Percentiles rank a stretch among this genome's conserved stretches.
Conservation (phyloP, 2,329 filamentous ascomycete species). For the Aspergillus viridinutans region DNA sequence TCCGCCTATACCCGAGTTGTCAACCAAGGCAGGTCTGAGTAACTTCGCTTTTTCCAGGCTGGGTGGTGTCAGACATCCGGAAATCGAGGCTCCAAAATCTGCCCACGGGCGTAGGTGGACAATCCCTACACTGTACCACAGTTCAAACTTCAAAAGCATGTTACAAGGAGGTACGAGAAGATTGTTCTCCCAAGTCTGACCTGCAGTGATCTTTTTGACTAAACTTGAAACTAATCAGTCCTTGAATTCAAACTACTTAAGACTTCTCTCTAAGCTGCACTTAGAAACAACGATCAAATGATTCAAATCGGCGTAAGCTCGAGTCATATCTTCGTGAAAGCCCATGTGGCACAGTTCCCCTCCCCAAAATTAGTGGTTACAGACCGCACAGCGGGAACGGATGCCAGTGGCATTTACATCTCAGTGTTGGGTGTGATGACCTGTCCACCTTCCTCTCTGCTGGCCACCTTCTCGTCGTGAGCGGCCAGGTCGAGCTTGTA, state of each 20-base stretch:
- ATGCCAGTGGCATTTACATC: background rate
- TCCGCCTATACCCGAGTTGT: background rate
- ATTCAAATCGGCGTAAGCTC: background rate
- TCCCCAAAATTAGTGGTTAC: background rate
- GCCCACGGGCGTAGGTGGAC: background rate
- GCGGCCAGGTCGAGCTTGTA: constrained; percentile 46
- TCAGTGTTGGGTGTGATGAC: background rate
- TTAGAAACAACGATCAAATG: background rate
- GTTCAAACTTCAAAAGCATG: background rate
- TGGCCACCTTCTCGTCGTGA: background rate
- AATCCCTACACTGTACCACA: background rate
- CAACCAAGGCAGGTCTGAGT: background rate
- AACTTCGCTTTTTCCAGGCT: background rate
- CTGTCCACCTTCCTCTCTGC: background rate
- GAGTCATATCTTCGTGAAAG: background rate
- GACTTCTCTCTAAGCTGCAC: background rate
- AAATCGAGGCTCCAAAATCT: background rate
- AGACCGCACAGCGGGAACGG: background rate
- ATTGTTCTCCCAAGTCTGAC: background rate
- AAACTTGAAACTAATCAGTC: background rate
- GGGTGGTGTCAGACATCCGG: background rate
- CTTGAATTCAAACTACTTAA: background rate
- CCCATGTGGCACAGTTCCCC: background rate
- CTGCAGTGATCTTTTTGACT: background rate
- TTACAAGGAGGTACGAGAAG: background rate